Evolutionary conservation across 306 rosid genomes (phyloP).

Genomic region (Geum urbanum): DNA sequence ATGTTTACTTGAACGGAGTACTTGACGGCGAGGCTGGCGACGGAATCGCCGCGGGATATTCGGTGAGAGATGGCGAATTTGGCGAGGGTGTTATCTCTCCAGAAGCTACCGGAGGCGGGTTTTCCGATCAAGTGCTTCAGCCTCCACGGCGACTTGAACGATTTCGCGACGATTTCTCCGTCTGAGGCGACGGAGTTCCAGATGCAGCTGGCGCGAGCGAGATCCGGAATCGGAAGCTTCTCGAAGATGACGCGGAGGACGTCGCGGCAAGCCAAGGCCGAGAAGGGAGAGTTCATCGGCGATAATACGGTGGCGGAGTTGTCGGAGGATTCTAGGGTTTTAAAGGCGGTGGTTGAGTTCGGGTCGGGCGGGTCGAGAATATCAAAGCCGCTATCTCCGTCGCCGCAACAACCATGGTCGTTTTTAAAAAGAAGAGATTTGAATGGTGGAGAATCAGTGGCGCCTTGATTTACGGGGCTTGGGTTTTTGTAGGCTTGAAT

Average conservation of each 20-base stretch:
- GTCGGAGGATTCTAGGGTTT: neutral
- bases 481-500: neutral
- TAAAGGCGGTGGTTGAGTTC: constrained; percentile 22
- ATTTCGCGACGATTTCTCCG: constrained; percentile 45
- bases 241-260: constrained; percentile 69
- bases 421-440: neutral
- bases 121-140: constrained; percentile 51
- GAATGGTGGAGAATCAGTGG: neutral
- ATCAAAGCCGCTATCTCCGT: constrained; percentile 51
- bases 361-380: constrained; percentile 28
- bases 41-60: constrained; percentile 61
- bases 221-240: constrained; percentile 66
- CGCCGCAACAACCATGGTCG: constrained; percentile 44
- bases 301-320: constrained; percentile 35
- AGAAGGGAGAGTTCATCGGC: constrained; percentile 70
- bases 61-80: constrained; percentile 84
- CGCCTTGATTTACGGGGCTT: neutral
- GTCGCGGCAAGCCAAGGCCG: constrained; percentile 70
- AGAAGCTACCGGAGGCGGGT: constrained; percentile 80
- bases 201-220: constrained; percentile 79
- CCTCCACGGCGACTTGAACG: constrained; percentile 72
- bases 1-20: constrained; percentile 71
- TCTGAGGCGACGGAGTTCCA: constrained; percentile 90
- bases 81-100: constrained; percentile 69
- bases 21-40: constrained; percentile 89